These are phyloP conservation scores for Mycothermus thermophilus DNA, from an alignment of 495 filamentous ascomycete species.

Conservation along the genomic window DNA sequence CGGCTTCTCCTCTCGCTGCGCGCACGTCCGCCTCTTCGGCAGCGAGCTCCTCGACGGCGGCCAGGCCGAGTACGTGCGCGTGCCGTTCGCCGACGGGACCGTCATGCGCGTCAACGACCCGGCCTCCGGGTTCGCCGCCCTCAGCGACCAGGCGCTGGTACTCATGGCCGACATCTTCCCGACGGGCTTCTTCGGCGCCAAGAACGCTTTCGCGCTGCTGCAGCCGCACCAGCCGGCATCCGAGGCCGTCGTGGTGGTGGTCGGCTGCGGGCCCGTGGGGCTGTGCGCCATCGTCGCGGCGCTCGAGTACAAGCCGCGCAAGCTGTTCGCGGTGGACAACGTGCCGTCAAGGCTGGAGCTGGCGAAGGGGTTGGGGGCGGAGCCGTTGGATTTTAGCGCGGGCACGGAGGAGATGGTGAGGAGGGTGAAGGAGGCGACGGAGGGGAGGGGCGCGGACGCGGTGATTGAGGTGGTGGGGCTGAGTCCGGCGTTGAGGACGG, in stretches of 20 bases:
- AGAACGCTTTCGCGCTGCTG: constrained; percentile 61
- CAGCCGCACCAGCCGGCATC: constrained; percentile 42
- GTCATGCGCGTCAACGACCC: constrained; percentile 56
- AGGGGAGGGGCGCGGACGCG: constrained; percentile 77
- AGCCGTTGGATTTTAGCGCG: constrained; percentile 67
- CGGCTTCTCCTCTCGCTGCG: constrained; percentile 71
- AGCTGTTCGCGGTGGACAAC: constrained; percentile 76
- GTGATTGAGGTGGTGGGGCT: constrained; percentile 87
- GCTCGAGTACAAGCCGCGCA: constrained; percentile 63
- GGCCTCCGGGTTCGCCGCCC: too few species aligned
- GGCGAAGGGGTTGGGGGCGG: constrained; percentile 65
- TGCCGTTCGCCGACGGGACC: constrained; percentile 75
- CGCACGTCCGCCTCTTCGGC: constrained; percentile 62
- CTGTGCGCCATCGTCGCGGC: constrained; percentile 80
- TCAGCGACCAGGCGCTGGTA: constrained; percentile 69
- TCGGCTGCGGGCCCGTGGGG: constrained; percentile 84
- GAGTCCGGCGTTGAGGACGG: constrained; percentile 67
- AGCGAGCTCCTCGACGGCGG: constrained; percentile 61
- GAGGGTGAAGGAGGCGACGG: constrained; percentile 62
- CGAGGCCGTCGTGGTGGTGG: constrained; percentile 62
- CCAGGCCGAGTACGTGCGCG: constrained; percentile 82
- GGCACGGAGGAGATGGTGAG: constrained; percentile 52
- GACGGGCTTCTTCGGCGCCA: constrained; percentile 82
- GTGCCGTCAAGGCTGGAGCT: constrained; percentile 64
- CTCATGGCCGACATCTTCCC: constrained; percentile 82